Evolutionary conservation across 306 rosid genomes (phyloP).

Genomic region (Dalbergia oliveri): DNA sequence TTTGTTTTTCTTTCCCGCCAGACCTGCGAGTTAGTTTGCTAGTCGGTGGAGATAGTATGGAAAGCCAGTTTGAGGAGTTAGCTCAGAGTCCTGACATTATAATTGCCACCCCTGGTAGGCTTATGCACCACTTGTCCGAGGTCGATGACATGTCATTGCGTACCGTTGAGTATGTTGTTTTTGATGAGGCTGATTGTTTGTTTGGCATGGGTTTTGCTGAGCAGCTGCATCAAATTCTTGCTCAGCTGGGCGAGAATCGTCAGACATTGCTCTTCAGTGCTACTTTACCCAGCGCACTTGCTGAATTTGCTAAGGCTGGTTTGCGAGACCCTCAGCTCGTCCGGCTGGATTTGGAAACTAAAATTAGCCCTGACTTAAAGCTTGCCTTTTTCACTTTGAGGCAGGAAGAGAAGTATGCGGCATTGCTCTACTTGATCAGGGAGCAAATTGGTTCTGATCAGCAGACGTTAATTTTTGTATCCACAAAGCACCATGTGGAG

Average conservation of each 20-base stretch:
- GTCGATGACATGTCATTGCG: conserved; percentile 89
- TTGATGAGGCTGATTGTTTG: conserved; percentile 89
- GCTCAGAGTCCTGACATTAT: conserved; percentile 86
- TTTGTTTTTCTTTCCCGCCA: conserved; percentile 20
- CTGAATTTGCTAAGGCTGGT: conserved; percentile 98
- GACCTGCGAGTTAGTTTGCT: conserved; percentile 88
- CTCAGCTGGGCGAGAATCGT: conserved; percentile 81
- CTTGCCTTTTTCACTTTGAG: conserved; percentile 76
- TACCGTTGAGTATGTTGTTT: conserved; percentile 87
- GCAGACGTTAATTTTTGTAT: conserved; percentile 87
- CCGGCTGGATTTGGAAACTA: conserved; percentile 87
- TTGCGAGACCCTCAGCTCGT: conserved; percentile 89
- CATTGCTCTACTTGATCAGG: conserved; percentile 79
- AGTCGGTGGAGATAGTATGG: conserved; percentile 98
- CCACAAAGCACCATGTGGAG: conserved; percentile 93
- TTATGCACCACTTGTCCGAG: conserved; percentile 92
- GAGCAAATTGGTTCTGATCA: conserved; percentile 76
- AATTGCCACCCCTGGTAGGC: conserved; percentile 98
- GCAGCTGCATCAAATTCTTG: conserved; percentile 85
- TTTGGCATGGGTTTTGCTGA: conserved; percentile 91
- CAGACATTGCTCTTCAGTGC: conserved; percentile 96
- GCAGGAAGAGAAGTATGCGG: conserved; percentile 85
- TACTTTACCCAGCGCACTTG: conserved; percentile 90
- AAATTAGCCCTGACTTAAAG: conserved; percentile 93
- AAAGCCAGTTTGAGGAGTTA: conserved; percentile 85